Evolutionary conservation across 106 monocot species (phyloP).

Genomic region (Narthecium ossifragum): DNA sequence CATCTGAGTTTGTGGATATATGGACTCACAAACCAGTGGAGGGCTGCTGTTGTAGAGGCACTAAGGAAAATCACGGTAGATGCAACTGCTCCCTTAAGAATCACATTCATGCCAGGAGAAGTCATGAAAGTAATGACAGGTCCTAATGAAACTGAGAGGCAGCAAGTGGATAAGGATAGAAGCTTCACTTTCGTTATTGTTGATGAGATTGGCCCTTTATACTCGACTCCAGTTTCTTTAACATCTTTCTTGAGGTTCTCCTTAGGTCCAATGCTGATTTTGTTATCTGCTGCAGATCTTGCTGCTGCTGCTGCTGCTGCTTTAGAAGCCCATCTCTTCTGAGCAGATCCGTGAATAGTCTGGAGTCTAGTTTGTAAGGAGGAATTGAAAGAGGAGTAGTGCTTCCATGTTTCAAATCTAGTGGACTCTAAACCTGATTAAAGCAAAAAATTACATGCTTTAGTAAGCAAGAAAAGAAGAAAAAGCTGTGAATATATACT

Average conservation of each 20-base stretch:
- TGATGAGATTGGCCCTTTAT: constrained; percentile 81
- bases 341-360: constrained; percentile 14
- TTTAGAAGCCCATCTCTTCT: constrained; percentile 49
- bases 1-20: constrained; percentile 91
- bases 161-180: constrained; percentile 91
- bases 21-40: constrained; percentile 96
- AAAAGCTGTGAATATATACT: no score
- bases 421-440: constrained; percentile 12
- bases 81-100: constrained; percentile 85
- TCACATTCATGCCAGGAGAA: constrained; percentile 85
- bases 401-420: constrained; percentile 18
- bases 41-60: constrained; percentile 74
- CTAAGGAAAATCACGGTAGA: constrained; percentile 89
- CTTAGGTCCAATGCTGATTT: constrained; percentile 88
- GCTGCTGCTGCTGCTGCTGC: constrained; percentile 29
- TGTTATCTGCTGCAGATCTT: constrained; percentile 24
- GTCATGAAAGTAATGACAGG: constrained; percentile 99
- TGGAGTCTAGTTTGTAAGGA: constrained; percentile 12
- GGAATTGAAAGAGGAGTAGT: constrained; percentile 6
- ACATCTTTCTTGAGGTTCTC: constrained; percentile 22
- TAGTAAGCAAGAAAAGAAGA: no score
- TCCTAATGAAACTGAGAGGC: constrained; percentile 88
- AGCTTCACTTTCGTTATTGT: constrained; percentile 98
- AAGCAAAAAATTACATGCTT: no score
- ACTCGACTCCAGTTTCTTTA: constrained; percentile 45